Evolutionary conservation across 192 early-diverging fungal species (phyloP).

Genomic region (Funneliformis geosporum): DNA sequence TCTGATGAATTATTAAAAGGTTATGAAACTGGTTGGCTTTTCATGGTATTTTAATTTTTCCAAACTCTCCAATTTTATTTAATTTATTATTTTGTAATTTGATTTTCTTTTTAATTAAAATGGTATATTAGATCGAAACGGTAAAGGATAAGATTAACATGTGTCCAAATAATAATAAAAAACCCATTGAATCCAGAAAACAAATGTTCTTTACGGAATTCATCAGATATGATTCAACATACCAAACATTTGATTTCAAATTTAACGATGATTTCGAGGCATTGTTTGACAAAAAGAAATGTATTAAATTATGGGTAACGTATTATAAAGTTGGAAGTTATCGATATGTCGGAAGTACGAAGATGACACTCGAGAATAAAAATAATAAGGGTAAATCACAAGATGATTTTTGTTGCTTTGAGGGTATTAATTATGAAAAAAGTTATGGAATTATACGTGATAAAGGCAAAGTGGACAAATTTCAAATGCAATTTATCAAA

Average conservation of each 20-base stretch:
- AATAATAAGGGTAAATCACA: background rate
- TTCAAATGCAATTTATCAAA: background rate
- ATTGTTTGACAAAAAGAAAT: background rate
- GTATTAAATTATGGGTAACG: background rate
- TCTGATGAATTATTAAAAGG: background rate
- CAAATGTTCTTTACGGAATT: background rate
- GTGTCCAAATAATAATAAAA: background rate
- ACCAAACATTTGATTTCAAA: background rate
- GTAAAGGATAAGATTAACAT: background rate
- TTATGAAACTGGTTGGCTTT: background rate
- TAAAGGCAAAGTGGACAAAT: background rate
- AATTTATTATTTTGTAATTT: background rate
- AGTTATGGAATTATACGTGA: background rate
- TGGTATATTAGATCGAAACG: background rate
- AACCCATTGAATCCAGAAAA: background rate
- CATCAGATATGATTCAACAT: background rate
- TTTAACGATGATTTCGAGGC: background rate
- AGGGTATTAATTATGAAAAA: background rate
- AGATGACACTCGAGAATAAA: background rate
- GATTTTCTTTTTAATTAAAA: too few species aligned
- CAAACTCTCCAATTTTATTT: background rate
- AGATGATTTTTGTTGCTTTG: background rate
- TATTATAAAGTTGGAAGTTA: background rate
- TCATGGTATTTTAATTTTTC: background rate
- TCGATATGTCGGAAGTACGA: background rate